Evolutionary conservation across 129 eudicot genomes (phyloP).

Genomic region (Mikania micrantha): DNA sequence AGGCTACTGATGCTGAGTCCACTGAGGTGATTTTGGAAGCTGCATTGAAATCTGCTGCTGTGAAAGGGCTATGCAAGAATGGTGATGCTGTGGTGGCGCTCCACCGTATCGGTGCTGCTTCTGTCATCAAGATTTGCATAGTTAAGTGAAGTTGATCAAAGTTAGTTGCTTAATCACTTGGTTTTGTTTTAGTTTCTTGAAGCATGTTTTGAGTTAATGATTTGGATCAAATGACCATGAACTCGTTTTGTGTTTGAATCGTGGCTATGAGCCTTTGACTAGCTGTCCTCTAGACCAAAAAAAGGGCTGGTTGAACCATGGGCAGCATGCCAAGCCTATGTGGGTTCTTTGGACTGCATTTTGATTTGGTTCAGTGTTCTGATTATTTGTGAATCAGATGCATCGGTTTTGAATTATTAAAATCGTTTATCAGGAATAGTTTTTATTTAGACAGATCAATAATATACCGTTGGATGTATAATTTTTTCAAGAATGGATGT

Average conservation of each 20-base stretch:
- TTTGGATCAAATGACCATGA: slow-evolving; percentile 24
- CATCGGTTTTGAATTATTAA: not conserved
- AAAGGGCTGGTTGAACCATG: no score
- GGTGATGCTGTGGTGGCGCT: slow-evolving; percentile 80
- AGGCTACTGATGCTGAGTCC: slow-evolving; percentile 74
- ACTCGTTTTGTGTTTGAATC: slow-evolving; percentile 14
- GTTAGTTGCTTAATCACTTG: not conserved
- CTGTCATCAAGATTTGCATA: slow-evolving; percentile 72
- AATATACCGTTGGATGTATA: no score
- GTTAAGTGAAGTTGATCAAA: slow-evolving; percentile 37
- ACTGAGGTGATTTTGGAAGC: slow-evolving; percentile 77
- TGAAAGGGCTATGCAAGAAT: slow-evolving; percentile 46
- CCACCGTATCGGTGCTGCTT: slow-evolving; percentile 75
- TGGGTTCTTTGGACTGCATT: no score
- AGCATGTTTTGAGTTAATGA: slow-evolving; percentile 11
- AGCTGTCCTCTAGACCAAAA: not conserved
- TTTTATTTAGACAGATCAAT: no score
- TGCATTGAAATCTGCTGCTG: slow-evolving; percentile 51
- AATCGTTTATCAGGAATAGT: no score
- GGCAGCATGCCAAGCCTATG: not conserved
- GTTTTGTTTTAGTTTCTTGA: slow-evolving; percentile 11
- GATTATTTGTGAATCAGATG: not conserved
- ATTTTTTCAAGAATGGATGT: no score
- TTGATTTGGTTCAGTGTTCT: no score
- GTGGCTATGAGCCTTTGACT: not conserved